Evolutionary conservation across 257 asterid species (phyloP).

Genomic region (Salvia miltiorrhiza): DNA sequence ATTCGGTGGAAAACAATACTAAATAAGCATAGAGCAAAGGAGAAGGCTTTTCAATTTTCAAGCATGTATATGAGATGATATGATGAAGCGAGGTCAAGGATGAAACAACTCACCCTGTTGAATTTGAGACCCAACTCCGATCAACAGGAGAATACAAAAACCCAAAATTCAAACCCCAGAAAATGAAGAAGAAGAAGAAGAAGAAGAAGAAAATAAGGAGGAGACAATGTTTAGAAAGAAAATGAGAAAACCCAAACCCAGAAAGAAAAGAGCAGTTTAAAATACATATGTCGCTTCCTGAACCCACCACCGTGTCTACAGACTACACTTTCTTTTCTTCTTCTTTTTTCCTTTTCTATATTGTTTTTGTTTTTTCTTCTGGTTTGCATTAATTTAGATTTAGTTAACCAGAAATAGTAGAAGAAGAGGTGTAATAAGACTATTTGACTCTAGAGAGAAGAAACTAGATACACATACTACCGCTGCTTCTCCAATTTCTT

Average conservation of each 20-base stretch:
- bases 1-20: background rate
- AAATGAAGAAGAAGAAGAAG: background rate
- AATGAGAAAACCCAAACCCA: slow-evolving; percentile 17
- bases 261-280: slow-evolving; percentile 23
- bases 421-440: background rate
- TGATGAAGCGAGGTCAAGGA: slow-evolving; percentile 14
- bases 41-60: background rate
- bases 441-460: slow-evolving; percentile 11
- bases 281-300: slow-evolving; percentile 59
- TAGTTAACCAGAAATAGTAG: background rate
- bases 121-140: slow-evolving; percentile 17
- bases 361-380: background rate
- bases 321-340: background rate
- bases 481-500: background rate
- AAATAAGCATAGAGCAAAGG: background rate
- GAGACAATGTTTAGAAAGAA: slow-evolving; percentile 10
- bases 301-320: slow-evolving; percentile 48
- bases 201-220: background rate
- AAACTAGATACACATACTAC: slow-evolving; percentile 3
- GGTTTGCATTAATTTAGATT: background rate
- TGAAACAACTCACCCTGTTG: slow-evolving; percentile 17
- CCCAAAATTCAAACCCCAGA: slow-evolving; percentile 23
- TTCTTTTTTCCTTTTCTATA: background rate
- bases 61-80: background rate
- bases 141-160: slow-evolving; percentile 2